A percentile compares a stretch with the other conserved stretches of the same genome.
Conservation (phyloP, 768 basidiomycete genomes). For the Collybia nuda region DNA sequence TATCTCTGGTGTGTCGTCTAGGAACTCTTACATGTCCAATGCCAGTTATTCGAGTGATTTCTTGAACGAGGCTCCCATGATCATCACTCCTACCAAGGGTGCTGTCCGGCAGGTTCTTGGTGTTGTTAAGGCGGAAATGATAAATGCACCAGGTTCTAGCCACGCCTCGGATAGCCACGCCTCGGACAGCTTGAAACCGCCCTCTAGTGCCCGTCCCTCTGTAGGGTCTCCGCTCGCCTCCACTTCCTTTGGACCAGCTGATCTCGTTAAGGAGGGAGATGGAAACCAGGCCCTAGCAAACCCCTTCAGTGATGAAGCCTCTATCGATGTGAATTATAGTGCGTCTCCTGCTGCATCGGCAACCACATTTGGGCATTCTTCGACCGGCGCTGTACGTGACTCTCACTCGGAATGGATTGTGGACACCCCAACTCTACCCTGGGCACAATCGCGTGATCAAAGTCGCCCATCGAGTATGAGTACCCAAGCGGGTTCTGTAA, state of each 20-base stretch:
- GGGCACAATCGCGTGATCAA: conserved; percentile 33
- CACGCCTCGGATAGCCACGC: conserved; percentile 32
- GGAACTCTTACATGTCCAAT: conserved; percentile 72
- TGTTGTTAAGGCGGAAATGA: conserved; percentile 77
- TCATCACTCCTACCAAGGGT: conserved; percentile 68
- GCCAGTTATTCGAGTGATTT: conserved; percentile 79
- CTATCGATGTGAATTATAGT: conserved; percentile 32
- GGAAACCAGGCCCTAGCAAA: conserved; percentile 47
- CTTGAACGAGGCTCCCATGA: conserved; percentile 79
- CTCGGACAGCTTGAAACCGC: conserved; percentile 39
- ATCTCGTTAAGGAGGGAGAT: conserved; percentile 58
- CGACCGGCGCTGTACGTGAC: conserved; percentile 22
- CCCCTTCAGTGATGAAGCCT: conserved; percentile 66
- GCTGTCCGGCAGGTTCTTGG: conserved; percentile 72
- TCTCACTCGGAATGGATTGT: conserved; percentile 35
- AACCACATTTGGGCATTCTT: conserved; percentile 36
- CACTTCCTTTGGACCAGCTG: conserved; percentile 70
- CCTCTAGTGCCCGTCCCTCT: conserved; percentile 41
- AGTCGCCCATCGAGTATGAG: conserved; percentile 62
- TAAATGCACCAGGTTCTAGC: conserved; percentile 53
- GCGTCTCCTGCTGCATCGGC: conserved; percentile 39
- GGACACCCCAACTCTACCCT: conserved; percentile 39
- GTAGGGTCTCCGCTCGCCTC: conserved; percentile 68
- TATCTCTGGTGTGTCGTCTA: conserved; percentile 48
- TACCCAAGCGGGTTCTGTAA: conserved; percentile 59